Base-by-base conservation (phyloP, 2,329 filamentous ascomycete genomes). In the Gyromitra esculenta region DNA sequence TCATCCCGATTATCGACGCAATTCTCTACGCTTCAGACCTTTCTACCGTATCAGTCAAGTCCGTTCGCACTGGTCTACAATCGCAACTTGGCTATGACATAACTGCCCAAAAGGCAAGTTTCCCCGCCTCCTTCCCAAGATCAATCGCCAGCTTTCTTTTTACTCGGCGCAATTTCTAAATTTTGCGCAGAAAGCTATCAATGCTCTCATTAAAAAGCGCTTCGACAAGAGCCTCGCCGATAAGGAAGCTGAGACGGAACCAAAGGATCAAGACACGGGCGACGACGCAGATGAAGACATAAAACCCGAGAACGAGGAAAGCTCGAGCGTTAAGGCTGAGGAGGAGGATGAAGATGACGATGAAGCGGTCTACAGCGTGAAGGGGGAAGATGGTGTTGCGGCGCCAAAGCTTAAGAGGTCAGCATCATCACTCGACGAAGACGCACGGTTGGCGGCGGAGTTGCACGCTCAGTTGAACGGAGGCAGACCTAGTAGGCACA, bases 391-490 rank as follows among this genome's bases (percentile, higher is more conserved):
- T n/a, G 35, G 83, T 84, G 5, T 63, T 8, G 50, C 56, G 5
- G 48, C 59, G 3, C 82, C 85, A 79, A 92, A 91, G 82, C 93
- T 93, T 84, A 91, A 91, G 83, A 88, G 87, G 80, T 84, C 86
- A 73, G 90, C 90, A 82, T 88, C 88, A 56, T 87, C 89, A 37
- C 85, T 88, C 79, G 93, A 97, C 79, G 91, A 92, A 41, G 96
- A 99, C 84, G 96, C 95, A 43, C 90, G 91, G 57, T 89, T 95
- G 77, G 96, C 96, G 0, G 94, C 94, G 15, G 89, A 91, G 83
- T 87, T 99, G 45, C 96, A 99, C 84, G 95, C 94, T 0, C 92
- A 98, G 83, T 93, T 97, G 85, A 97, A 98, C 83, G 87, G 89
- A 79, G 89, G 79, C 89, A 89, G 82, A 85, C 87, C 78, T 84